phyloP scores from a whole-genome alignment of 805 yeast species.

The Ogataea pilisensis region DNA sequence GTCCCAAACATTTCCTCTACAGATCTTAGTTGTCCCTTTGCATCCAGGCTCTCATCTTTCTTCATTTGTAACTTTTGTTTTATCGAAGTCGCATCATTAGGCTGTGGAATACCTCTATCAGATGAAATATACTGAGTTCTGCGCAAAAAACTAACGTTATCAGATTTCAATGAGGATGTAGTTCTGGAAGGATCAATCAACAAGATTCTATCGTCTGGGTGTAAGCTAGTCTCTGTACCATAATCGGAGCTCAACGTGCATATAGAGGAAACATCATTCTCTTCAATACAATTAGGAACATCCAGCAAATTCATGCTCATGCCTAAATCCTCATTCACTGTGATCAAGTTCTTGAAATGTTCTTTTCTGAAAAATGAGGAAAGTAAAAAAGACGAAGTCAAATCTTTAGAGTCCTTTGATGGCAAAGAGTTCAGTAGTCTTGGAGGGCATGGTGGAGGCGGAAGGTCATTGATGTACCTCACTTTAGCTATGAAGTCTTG shows the following conservation, averaged over 20 bases:
- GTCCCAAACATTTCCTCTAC: constrained; percentile 78
- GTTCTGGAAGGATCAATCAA: constrained; percentile 73
- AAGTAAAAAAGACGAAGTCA: constrained; percentile 51
- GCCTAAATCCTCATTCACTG: constrained; percentile 61
- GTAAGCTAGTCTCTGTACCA: constrained; percentile 41
- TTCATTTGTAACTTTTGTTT: constrained; percentile 19
- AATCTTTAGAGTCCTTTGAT: constrained; percentile 31
- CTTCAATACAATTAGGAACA: constrained; percentile 64
- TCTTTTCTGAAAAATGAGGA: constrained; percentile 72
- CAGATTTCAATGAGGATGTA: constrained; percentile 37
- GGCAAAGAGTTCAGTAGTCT: constrained; percentile 57
- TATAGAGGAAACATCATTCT: constrained; percentile 26
- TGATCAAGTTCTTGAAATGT: constrained; percentile 59
- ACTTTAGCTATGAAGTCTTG: constrained; percentile 80
- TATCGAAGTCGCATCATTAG: constrained; percentile 14
- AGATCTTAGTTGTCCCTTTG: constrained; percentile 58
- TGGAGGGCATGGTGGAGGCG: constrained; percentile 93
- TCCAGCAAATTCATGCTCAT: constrained; percentile 69
- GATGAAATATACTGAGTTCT: constrained; percentile 91
- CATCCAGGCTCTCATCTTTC: constrained; percentile 41
- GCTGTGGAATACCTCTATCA: constrained; percentile 35
- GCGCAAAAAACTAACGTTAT: constrained; percentile 59
- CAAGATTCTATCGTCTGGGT: constrained; percentile 71
- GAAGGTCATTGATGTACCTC: constrained; percentile 80
- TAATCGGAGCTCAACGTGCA: constrained; percentile 27